Base-by-base conservation (phyloP, 169 alveolate species). In the Theileria luwenshuni region DNA sequence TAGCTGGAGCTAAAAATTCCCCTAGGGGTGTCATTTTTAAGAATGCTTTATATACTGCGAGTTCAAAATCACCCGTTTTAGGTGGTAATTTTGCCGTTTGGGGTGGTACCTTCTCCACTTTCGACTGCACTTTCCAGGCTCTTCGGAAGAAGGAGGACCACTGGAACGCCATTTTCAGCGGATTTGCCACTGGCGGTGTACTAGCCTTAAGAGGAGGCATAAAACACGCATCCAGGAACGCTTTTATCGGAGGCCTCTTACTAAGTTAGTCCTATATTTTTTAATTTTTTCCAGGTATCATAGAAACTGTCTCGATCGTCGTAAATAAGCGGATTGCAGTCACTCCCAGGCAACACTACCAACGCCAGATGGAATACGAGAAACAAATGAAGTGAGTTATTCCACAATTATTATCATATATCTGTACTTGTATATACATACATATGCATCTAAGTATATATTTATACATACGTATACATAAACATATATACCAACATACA, bases 51-150 rank as follows among this genome's bases (percentile, higher is more conserved):
- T 92, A 91, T 63, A 92, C 94, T 83, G 98, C 96, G 12, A 92
- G 96, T 60, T 83, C 91, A 49, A 77, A 96, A 30, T 96, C 98
- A 15, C 98, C 99, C 7, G 90, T 94, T 52, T 92, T 96, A 13
- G 99, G 99, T 32, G 97, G 95, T 0, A 92, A 92, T 71, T 95
- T 96, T 76, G 99, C 99, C 52, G 95, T 95, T 77, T 96, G 99
- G 99, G 98, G 99, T 13, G 99, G 98, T 35, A 91, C 96, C 48
- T 96, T 95, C 79, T 92, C 97, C 61, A 80, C 97, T 30, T 94
- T 90, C 72, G 98, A 95, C 88, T 95, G 99, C 72, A 83, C 96
- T 17, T 85, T 95, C 76, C 95, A 93, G 69, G 91, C 91, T 83
- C 54, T 92, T 42, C 86, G 99, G 62, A 91, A 93, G 60, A 95